Evolutionary conservation across 208 protist species (phyloP), one percentile per base, ranked within the genome.

Genomic region (Zelonia costaricensis): DNA sequence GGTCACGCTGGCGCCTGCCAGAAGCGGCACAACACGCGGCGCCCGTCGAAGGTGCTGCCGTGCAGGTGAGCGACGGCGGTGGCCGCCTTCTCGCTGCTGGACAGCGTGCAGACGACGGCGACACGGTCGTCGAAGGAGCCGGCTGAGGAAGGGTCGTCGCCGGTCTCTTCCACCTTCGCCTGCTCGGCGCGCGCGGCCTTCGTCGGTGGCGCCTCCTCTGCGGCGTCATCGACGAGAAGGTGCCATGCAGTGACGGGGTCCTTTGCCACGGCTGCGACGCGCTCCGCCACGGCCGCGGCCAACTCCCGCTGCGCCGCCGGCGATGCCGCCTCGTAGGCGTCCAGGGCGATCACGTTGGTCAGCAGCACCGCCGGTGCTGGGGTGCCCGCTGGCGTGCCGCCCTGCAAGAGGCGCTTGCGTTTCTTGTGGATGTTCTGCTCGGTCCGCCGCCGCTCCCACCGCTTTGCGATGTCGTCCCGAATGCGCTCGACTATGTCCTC

Each of bases 371-470:
- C 42, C n/a, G 54, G 28, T 12, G 81, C 80, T 2, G 87, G 87
- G 0, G 42, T 51, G 0, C 87, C 87, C 33, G 80, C 81, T 12
- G 81, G 69, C 10, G 69, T 68, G 12, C 35, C 52, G 25, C 23
- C 28, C 12, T 73, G 58, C 12, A 91, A 53, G 7, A 91, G 67
- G 0, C 87, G 69, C 58, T 88, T 86, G n/a, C 68, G 60, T 54
- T 82, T 86, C 67, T 93, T 91, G 59, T 91, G 70, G 1, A 83
- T 33, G 15, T 53, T 49, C 57, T 88, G 77, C 52, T 91, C 84
- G 27, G 53, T 31, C 20, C 72, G 62, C 6, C 80, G 75, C 20
- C 62, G 51, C 38, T 89, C 56, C 82, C 83, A 91, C 4, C 87
- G 75, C 46, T 74, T 69, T 6, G 77, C 76, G 49, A 93, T 89